These are phyloP conservation scores for Bauhinia variegata DNA, from an alignment of 306 rosid genomes.

Conservation along the genomic window DNA sequence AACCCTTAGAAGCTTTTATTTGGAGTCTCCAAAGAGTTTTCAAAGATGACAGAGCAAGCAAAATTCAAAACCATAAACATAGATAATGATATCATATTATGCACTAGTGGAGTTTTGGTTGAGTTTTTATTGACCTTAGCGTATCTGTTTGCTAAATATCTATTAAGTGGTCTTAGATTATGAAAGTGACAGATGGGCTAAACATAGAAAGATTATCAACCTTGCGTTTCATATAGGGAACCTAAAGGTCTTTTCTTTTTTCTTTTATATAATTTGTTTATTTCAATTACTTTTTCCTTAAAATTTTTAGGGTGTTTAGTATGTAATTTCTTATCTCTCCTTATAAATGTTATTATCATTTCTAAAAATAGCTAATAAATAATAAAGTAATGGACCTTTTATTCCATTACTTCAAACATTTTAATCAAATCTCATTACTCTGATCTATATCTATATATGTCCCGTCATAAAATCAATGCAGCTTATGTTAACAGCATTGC, in stretches of 20 bases:
- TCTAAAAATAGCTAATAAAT: too few species aligned
- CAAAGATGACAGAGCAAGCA: conserved; percentile 23
- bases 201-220: conserved; percentile 42
- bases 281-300: background rate
- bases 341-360: too few species aligned
- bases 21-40: conserved; percentile 35
- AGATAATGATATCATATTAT: conserved; percentile 20
- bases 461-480: background rate
- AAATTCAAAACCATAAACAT: conserved; percentile 33
- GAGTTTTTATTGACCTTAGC: too few species aligned
- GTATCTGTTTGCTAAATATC: background rate
- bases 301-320: too few species aligned
- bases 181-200: conserved; percentile 48
- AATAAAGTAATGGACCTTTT: too few species aligned
- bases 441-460: too few species aligned
- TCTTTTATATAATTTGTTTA: background rate
- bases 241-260: background rate
- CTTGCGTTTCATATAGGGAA: conserved; percentile 40
- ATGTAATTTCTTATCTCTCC: too few species aligned
- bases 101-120: too few species aligned
- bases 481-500: conserved; percentile 37
- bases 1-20: conserved; percentile 32
- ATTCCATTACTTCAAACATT: too few species aligned
- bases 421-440: too few species aligned
- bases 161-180: background rate